Evolutionary conservation across 192 early-diverging fungal genomes (phyloP).

Genomic region (Dispira simplex): DNA sequence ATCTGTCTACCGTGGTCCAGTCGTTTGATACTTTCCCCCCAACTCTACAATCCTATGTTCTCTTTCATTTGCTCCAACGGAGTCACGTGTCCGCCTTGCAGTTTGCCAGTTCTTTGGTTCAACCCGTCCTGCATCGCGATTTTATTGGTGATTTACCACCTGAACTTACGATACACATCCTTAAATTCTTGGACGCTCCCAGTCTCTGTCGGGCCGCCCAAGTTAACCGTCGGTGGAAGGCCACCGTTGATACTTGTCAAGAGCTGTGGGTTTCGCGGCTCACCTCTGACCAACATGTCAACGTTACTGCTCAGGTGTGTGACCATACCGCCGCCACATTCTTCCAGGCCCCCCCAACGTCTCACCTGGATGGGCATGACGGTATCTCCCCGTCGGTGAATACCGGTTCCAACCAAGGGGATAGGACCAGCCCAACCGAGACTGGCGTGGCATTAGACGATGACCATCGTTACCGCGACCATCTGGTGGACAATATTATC

Average conservation of each 20-base stretch:
- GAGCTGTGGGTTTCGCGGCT: slow-evolving; percentile 24
- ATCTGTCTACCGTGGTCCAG: slow-evolving; percentile 28
- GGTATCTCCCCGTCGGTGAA: neutral
- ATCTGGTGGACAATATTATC: neutral
- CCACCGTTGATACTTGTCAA: slow-evolving; percentile 54
- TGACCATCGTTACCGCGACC: slow-evolving; percentile 1
- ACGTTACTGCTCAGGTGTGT: slow-evolving; percentile 3
- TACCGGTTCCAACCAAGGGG: too few species aligned
- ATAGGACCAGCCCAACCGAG: neutral
- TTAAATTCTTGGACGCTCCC: slow-evolving; percentile 65
- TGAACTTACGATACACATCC: slow-evolving; percentile 59
- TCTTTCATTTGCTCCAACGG: slow-evolving; percentile 76
- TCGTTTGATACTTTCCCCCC: slow-evolving; percentile 70
- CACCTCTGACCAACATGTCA: slow-evolving; percentile 14
- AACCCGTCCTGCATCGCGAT: slow-evolving; percentile 83
- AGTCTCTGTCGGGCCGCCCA: slow-evolving; percentile 65
- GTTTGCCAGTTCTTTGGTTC: slow-evolving; percentile 78
- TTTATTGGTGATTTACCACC: slow-evolving; percentile 61
- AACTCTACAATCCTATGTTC: slow-evolving; percentile 67
- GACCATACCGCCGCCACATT: slow-evolving; percentile 5
- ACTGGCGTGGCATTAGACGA: neutral
- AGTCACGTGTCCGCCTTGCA: slow-evolving; percentile 71
- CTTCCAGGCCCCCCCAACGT: neutral
- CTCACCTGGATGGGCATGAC: neutral
- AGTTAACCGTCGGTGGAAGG: slow-evolving; percentile 67